Evolutionary conservation across 192 early-diverging fungal species (phyloP), one percentile per base, ranked within the genome.

Genomic region (Backusella liffmaniae): DNA sequence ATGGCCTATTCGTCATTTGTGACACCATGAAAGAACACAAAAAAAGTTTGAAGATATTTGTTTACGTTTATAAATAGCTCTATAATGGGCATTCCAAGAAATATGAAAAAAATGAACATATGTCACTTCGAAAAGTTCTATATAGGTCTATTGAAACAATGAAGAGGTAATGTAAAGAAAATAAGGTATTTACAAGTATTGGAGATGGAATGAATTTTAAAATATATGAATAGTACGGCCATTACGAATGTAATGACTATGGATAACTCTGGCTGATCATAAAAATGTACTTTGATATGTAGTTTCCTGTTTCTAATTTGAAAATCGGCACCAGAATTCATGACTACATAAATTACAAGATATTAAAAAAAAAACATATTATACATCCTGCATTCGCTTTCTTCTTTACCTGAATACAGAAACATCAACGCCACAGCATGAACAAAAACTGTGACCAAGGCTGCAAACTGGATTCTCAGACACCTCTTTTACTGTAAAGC

Each of bases 251-350:
- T n/a, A n/a, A 5, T 49, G 18, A 21, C 46, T 49, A 16, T 49
- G 15, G 0, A n/a, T 49, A 0, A 44, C 13, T 44, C 15, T 5
- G 3, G 7, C 5, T 49, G 46, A n/a, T 1, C 6, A 49, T 49
- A 49, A 39, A 32, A 1, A 32, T 32, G 3, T 3, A 32, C 32
- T 32, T 32, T 32, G 32, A 3, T 39, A 39, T 39, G 9, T 0
- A 39, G 7, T 49, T 0, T 49, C 26, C 13, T 62, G 23, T 12
- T 29, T 49, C 30, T 72, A 72, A 30, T 18, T 73, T 13, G 72
- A 8, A 35, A 59, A 56, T 26, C 72, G 51, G 39, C 72, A 73
- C 72, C 72, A 73, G 18, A 73, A 73, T 29, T 73, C 72, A 73
- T 73, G 72, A 1, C 72, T 73, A 62, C 15, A 29, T 29, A 73